A percentile compares a stretch with the other conserved stretches of the same genome.
Conservation (phyloP, 805 yeast genomes). For the Starmerella sp. region DNA sequence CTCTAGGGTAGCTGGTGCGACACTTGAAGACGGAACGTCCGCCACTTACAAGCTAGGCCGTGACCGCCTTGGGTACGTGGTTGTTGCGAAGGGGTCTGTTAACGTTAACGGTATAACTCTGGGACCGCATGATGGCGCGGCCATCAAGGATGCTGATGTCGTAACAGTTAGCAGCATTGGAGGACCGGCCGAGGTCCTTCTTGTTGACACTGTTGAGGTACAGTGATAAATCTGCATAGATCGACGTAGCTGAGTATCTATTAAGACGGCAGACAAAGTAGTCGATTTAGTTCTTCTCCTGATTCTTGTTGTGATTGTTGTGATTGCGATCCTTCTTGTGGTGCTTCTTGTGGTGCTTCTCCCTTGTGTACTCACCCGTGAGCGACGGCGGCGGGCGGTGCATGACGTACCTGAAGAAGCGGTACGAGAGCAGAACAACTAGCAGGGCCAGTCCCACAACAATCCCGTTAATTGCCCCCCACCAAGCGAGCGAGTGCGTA, state of each 20-base stretch:
- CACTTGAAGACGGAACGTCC: neutral
- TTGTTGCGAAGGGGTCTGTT: neutral
- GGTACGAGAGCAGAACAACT: neutral
- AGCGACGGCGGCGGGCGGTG: neutral
- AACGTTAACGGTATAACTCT: conserved; percentile 2
- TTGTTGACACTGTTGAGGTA: neutral
- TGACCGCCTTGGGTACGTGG: conserved; percentile 8
- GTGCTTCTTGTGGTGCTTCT: no score
- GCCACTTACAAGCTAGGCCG: neutral
- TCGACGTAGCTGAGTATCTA: no score
- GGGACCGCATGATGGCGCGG: conserved; percentile 10
- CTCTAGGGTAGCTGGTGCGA: conserved; percentile 4
- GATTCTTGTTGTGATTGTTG: no score
- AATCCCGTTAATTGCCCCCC: neutral
- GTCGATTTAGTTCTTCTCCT: no score
- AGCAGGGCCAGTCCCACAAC: neutral
- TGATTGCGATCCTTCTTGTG: no score
- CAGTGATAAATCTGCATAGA: neutral
- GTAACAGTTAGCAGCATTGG: neutral
- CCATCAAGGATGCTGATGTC: neutral
- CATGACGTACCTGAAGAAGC: neutral
- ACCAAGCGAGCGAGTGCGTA: neutral
- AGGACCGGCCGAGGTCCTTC: neutral
- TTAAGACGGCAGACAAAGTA: no score
- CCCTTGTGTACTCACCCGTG: neutral